Conservation (phyloP, 345 rosid species). For the Zanthoxylum bungeanum region DNA sequence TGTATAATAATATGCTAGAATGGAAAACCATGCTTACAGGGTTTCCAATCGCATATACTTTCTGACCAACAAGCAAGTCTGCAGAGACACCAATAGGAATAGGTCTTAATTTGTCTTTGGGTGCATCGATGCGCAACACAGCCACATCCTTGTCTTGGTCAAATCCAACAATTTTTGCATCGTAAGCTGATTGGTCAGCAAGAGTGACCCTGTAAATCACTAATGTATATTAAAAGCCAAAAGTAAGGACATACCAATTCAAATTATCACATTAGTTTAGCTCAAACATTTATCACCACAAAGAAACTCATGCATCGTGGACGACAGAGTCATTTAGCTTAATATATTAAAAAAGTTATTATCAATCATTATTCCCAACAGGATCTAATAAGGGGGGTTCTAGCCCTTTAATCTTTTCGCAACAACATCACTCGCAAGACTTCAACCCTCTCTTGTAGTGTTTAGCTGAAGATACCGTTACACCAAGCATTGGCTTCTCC, state of each 20-base stretch:
- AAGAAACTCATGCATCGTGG: background rate
- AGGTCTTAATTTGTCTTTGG: constrained; percentile 65
- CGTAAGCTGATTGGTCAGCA: too few species aligned
- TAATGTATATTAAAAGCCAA: constrained; percentile 15
- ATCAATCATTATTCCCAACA: background rate
- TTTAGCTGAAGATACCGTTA: background rate
- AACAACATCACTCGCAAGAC: too few species aligned
- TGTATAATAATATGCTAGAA: background rate
- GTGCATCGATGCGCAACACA: constrained; percentile 69
- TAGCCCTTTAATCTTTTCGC: background rate
- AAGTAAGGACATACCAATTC: background rate
- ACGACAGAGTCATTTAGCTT: background rate
- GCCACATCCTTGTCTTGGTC: constrained; percentile 98
- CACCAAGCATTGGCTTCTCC: background rate
- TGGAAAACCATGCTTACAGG: constrained; percentile 52
- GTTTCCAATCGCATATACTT: constrained; percentile 89
- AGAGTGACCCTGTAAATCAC: background rate
- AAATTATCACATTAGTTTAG: background rate
- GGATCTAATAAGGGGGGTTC: background rate
- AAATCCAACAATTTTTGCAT: constrained; percentile 65
- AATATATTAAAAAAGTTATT: background rate
- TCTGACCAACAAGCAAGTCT: constrained; percentile 91
- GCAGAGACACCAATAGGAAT: constrained; percentile 86
- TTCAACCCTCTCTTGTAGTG: too few species aligned
- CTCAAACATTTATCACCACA: background rate